Conservation (phyloP, 2,329 filamentous ascomycete species). For the Pseudogymnoascus sp. region DNA sequence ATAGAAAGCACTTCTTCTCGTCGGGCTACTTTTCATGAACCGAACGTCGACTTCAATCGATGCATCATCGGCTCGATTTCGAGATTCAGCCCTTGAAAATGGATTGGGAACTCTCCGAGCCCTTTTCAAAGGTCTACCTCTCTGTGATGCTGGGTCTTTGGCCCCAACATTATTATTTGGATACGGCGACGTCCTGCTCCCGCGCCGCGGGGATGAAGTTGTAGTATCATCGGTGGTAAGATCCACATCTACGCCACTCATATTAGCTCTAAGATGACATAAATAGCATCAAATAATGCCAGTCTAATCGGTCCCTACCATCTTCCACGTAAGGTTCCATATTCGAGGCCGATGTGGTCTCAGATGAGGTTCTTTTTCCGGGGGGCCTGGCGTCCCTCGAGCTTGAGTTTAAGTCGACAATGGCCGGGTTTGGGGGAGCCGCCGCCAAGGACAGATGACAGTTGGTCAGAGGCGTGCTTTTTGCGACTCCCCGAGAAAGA, state of each 20-base stretch:
- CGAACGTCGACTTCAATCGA: slow-evolving; percentile 22
- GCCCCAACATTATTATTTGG: background rate
- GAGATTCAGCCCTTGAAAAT: slow-evolving; percentile 22
- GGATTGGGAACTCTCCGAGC: slow-evolving; percentile 19
- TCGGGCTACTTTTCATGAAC: slow-evolving; percentile 21
- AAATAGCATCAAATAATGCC: background rate
- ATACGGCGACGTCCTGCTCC: background rate
- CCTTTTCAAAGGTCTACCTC: slow-evolving; percentile 21
- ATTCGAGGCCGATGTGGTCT: background rate
- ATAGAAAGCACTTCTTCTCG: slow-evolving; percentile 11
- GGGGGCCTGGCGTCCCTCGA: slow-evolving; percentile 24
- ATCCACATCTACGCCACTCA: background rate
- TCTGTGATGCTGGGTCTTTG: slow-evolving; percentile 10
- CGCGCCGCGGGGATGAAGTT: background rate
- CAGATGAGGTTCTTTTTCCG: slow-evolving; percentile 13
- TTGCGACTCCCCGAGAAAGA: slow-evolving; percentile 37
- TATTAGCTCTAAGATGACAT: background rate
- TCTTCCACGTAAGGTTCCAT: background rate
- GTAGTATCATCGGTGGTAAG: background rate
- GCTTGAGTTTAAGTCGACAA: slow-evolving; percentile 24
- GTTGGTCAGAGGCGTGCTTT: slow-evolving; percentile 25
- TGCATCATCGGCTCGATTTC: slow-evolving; percentile 15
- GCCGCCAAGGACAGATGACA: background rate
- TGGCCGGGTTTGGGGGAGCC: slow-evolving; percentile 16
- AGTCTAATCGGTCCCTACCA: background rate